Percentiles rank a stretch among this genome's conserved stretches.
phyloP scores from a whole-genome alignment of 116 monocot genomes.

The Zostera marina region DNA sequence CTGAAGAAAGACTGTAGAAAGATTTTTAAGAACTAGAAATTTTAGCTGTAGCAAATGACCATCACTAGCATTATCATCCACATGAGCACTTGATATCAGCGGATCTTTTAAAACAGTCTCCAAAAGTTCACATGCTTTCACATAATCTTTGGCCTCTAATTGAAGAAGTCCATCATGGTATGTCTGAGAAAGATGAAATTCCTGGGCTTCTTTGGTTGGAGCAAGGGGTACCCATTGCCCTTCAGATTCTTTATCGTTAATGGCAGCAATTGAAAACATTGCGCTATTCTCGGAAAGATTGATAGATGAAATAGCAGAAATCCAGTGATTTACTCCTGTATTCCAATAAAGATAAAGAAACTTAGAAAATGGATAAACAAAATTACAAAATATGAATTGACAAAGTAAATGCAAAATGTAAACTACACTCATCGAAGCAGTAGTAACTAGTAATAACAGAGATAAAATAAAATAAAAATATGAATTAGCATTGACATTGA shows the following conservation, averaged over 20 bases:
- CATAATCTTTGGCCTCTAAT: conserved; percentile 63
- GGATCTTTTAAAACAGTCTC: conserved; percentile 82
- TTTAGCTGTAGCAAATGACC: conserved; percentile 69
- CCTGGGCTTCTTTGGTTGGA: conserved; percentile 95
- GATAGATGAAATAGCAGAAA: too few species aligned
- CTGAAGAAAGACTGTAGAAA: conserved; percentile 74
- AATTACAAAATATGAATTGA: too few species aligned
- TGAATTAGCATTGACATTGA: too few species aligned
- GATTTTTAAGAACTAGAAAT: conserved; percentile 83
- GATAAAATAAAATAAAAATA: too few species aligned
- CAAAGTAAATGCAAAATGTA: too few species aligned
- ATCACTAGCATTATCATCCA: conserved; percentile 30
- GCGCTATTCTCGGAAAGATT: neutral
- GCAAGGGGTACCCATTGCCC: conserved; percentile 82
- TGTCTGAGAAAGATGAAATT: conserved; percentile 87
- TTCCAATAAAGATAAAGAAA: too few species aligned
- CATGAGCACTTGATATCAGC: conserved; percentile 49
- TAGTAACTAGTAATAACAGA: too few species aligned
- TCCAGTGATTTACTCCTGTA: too few species aligned
- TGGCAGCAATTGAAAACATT: conserved; percentile 91
- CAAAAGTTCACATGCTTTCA: conserved; percentile 64
- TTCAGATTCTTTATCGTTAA: conserved; percentile 66
- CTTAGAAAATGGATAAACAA: too few species aligned
- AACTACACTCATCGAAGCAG: too few species aligned
- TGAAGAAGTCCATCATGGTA: conserved; percentile 91